Conservation (phyloP, 352 stramenopile genomes). For the Pythium aquatile region DNA sequence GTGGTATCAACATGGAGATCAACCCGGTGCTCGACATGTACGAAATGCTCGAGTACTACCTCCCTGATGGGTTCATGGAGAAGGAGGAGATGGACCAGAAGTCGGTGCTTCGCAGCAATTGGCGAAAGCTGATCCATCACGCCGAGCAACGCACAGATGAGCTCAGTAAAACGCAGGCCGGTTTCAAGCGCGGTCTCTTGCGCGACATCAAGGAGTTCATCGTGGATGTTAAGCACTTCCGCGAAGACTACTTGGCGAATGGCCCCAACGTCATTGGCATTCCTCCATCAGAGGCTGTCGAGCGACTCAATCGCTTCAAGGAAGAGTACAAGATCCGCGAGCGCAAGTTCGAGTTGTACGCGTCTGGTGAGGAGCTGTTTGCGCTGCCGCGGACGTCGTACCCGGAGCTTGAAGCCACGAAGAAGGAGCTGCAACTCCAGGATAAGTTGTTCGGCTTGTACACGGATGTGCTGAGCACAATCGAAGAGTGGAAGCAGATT, state of each 20-base stretch:
- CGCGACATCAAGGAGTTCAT: conserved; percentile 97
- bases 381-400: conserved; percentile 95
- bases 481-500: conserved; percentile 97
- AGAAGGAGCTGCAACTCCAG: conserved; percentile 96
- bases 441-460: conserved; percentile 96
- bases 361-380: conserved; percentile 96
- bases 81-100: conserved; percentile 99
- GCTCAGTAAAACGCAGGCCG: conserved; percentile 93
- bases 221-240: conserved; percentile 95
- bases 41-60: conserved; percentile 94
- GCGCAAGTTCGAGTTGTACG: conserved; percentile 97
- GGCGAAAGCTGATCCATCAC: conserved; percentile 96
- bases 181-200: conserved; percentile 95
- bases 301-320: conserved; percentile 96
- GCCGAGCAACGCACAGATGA: conserved; percentile 94
- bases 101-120: conserved; percentile 95
- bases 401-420: conserved; percentile 95
- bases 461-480: conserved; percentile 95
- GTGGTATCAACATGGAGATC: conserved; percentile 98
- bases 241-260: conserved; percentile 95
- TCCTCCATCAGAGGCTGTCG: conserved; percentile 94
- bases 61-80: conserved; percentile 96
- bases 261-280: conserved; percentile 98
- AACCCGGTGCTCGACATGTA: conserved; percentile 99
- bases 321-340: conserved; percentile 98